A percentile compares a stretch with the other conserved stretches of the same genome.
Conservation (phyloP, 2,329 filamentous ascomycete species). For the Penicillium sp. region DNA sequence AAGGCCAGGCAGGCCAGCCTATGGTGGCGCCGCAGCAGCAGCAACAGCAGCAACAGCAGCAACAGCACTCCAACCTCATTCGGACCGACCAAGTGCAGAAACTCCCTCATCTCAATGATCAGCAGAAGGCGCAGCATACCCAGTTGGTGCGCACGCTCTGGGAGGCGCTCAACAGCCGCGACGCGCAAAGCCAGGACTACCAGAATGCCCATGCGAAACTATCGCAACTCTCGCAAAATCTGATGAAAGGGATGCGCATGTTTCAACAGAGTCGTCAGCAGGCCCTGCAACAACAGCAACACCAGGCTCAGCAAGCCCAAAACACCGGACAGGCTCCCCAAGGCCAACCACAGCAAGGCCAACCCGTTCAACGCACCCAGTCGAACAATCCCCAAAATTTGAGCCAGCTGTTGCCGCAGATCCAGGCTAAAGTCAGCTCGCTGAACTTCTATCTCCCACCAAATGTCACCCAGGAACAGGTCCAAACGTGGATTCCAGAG, state of each 20-base stretch:
- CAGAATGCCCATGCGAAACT: slow-evolving; percentile 56
- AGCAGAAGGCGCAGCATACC: slow-evolving; percentile 61
- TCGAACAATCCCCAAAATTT: slow-evolving; percentile 45
- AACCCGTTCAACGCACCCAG: slow-evolving; percentile 32
- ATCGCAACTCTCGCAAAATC: slow-evolving; percentile 53
- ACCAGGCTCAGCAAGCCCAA: slow-evolving; percentile 16
- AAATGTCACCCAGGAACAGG: slow-evolving; percentile 47
- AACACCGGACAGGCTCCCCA: slow-evolving; percentile 9
- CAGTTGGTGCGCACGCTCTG: slow-evolving; percentile 59
- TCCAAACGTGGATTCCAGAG: slow-evolving; percentile 52
- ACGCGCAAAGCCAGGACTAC: slow-evolving; percentile 55
- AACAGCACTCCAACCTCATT: slow-evolving; percentile 50
- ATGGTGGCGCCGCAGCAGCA: slow-evolving; percentile 21
- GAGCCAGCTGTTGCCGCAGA: slow-evolving; percentile 48
- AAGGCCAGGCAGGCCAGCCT: slow-evolving; percentile 34
- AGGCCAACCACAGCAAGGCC: slow-evolving; percentile 19
- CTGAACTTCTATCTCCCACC: slow-evolving; percentile 51
- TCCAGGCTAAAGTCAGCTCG: slow-evolving; percentile 51
- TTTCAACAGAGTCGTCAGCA: slow-evolving; percentile 48
- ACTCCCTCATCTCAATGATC: slow-evolving; percentile 57
- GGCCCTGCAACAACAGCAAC: slow-evolving; percentile 26
- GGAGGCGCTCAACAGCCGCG: slow-evolving; percentile 55
- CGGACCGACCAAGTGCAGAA: slow-evolving; percentile 58
- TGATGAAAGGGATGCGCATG: slow-evolving; percentile 57
- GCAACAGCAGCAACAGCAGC: slow-evolving; percentile 18